Evolutionary conservation across 805 yeast genomes (phyloP), one percentile per base, ranked within the genome.

Genomic region (Wickerhamiella hasegawae): DNA sequence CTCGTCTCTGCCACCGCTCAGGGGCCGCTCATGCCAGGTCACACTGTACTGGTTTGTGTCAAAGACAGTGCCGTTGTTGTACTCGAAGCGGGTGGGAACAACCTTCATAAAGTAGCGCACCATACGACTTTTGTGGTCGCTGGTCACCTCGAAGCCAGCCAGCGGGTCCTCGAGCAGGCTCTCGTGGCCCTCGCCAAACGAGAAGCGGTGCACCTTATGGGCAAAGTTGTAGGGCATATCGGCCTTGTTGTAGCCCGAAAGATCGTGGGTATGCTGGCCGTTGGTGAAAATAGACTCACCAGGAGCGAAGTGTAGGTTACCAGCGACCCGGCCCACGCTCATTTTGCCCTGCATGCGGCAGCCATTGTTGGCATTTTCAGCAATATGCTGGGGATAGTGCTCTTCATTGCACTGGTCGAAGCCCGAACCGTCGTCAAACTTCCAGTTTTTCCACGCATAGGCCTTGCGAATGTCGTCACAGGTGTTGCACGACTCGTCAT

Each of bases 221-320:
- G 74, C 71, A 51, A 90, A 78, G 42, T 79, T 70, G 55, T 80
- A 73, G 40, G 69, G 70, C 38, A 66, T 67, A 1, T 57, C 55
- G 40, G 66, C 63, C 43, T 71, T 63, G 21, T 61, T 59, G 58
- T 69, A 90, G 35, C 82, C 63, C 5, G 94, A 77, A 36, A 79
- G 57, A 52, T 90, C 98, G 59, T 90, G 98, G 40, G 71, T 65
- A 54, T 90, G 98, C 33, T 40, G 44, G 34, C 67, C 66, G 8
- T 59, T 56, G 38, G 58, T 55, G 27, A 75, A 69, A 48, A 64
- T 66, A 2, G 92, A 73, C 18, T 78, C 73, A 28, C 98, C 98
- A 3, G 98, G 97, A 1, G 96, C 95, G 65, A 90, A 84, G 60
- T 90, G 97, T 43, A 90, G 59, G 49, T 82, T 79, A 32, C 98